These are phyloP conservation scores for Boletus sp. DNA, from an alignment of 768 basidiomycete species.

Conservation along the genomic window DNA sequence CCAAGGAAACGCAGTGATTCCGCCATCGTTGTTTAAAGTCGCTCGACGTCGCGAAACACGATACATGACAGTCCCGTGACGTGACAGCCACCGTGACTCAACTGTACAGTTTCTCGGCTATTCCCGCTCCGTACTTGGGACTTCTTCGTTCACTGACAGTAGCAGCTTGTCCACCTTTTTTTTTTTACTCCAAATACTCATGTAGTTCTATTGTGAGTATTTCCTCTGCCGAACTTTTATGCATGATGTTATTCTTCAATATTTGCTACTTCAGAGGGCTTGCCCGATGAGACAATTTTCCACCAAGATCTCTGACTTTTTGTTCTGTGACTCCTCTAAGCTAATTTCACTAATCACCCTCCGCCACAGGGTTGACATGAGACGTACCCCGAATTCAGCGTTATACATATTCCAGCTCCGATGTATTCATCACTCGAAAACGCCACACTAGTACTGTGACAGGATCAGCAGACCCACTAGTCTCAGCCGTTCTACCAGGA, in stretches of 20 bases:
- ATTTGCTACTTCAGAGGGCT: constrained; percentile 71
- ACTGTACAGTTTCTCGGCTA: constrained; percentile 56
- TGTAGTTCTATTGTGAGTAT: constrained; percentile 18
- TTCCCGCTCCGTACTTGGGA: constrained; percentile 8
- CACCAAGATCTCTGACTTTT: constrained; percentile 71
- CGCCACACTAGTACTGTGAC: background rate
- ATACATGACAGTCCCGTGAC: constrained; percentile 34
- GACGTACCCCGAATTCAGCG: no score
- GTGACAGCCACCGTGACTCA: constrained; percentile 66
- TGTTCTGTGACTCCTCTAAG: background rate
- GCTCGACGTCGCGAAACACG: constrained; percentile 24
- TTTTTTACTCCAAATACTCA: background rate
- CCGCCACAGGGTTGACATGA: background rate
- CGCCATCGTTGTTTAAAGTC: constrained; percentile 50
- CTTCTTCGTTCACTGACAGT: no score
- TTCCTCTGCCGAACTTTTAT: background rate
- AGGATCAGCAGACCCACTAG: background rate
- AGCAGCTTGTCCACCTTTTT: background rate
- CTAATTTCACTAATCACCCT: constrained; percentile 9
- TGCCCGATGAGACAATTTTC: constrained; percentile 59
- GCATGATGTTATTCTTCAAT: constrained; percentile 49
- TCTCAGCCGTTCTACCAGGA: no score
- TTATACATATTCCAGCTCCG: background rate
- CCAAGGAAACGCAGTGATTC: constrained; percentile 91
- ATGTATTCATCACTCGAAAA: background rate